These are phyloP conservation scores for Heracleum sosnowskyi DNA, from an alignment of 129 eudicot species.

Conservation along the genomic window DNA sequence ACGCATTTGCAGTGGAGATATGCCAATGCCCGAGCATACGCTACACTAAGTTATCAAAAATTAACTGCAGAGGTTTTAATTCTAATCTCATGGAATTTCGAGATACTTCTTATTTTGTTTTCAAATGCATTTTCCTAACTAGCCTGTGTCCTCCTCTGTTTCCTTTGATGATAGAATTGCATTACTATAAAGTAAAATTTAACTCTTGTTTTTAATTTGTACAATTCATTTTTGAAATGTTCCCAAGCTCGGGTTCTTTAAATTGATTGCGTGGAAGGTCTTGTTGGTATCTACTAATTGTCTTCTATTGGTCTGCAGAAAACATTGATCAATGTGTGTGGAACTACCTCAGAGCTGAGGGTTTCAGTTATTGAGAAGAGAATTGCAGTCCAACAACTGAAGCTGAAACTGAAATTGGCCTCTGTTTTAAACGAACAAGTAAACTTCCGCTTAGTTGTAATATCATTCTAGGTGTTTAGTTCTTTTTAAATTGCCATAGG, in stretches of 20 bases:
- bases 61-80: constrained; percentile 56
- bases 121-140: neutral
- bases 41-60: constrained; percentile 39
- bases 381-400: constrained; percentile 36
- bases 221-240: neutral
- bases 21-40: constrained; percentile 56
- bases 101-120: neutral
- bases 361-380: constrained; percentile 45
- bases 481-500: neutral
- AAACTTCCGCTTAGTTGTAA: constrained; percentile 14
- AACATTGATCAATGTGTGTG: constrained; percentile 49
- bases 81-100: neutral
- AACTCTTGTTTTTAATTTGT: neutral
- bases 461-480: neutral
- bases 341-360: constrained; percentile 42
- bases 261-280: neutral
- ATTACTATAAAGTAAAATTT: neutral
- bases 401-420: constrained; percentile 54
- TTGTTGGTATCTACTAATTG: neutral
- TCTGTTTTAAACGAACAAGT: constrained; percentile 63
- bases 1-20: constrained; percentile 77
- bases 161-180: neutral
- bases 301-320: constrained; percentile 36
- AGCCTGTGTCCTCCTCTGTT: neutral
- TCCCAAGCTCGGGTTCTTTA: neutral